Evolutionary conservation across 2,329 filamentous ascomycete species (phyloP), one percentile per base, ranked within the genome.

Genomic region (Claviceps citrina): DNA sequence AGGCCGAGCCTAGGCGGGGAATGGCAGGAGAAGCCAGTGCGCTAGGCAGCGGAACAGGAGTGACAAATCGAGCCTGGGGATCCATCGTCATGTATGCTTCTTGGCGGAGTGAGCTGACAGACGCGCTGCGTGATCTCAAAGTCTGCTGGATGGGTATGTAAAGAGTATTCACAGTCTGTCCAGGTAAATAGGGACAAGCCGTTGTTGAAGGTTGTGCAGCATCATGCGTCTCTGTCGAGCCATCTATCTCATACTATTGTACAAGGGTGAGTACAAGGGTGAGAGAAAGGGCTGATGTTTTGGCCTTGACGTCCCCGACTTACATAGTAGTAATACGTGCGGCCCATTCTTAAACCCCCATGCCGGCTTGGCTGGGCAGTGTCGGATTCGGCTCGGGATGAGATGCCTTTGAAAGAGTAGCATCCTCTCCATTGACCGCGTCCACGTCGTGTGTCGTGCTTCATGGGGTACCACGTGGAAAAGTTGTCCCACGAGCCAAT

Each of bases 401-500:
- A 77, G 54, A 93, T 91, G 57, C 91, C 77, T 46, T 80, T 76
- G 61, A 94, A 94, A 28, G 75, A 75, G 64, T 91, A 83, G 58
- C 85, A 93, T 32, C 86, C 89, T 53, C 78, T 78, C 86, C 86
- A 95, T 58, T 84, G 76, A 46, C 78, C 76, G 43, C 68, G 69
- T 48, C 84, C 81, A 50, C 81, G 76, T 55, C 81, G 76, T 47
- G 64, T 65, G 62, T 96, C 89, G 51, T 78, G 75, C 57, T 89
- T 76, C 78, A 96, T 86, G 34, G 66, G 67, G 66, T 94, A 89
- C 37, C 76, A 67, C 54, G 72, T 76, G 44, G 71, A 68, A 62
- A 95, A 95, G 65, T 94, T 94, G 65, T 95, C 87, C 89, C 89
- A 96, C 47, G 86, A 94, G 46, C 89, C 89, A 51, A 91, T 70